phyloP scores from a whole-genome alignment of 1,139 yeast species.

The Suhomyces atakaporum region DNA sequence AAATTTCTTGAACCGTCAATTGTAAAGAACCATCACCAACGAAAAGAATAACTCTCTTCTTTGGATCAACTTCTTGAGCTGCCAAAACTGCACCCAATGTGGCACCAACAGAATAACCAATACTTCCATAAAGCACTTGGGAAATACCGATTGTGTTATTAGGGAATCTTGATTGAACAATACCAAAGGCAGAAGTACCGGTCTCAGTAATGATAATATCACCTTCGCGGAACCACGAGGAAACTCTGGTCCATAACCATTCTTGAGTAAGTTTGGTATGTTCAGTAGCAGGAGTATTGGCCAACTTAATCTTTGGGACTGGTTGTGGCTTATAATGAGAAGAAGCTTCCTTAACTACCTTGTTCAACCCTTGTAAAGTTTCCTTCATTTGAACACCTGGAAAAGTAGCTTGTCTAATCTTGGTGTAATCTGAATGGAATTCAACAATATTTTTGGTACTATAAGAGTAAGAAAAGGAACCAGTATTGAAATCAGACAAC shows the following conservation, averaged over 20 bases:
- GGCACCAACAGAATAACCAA: constrained; percentile 36
- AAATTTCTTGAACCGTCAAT: constrained; percentile 83
- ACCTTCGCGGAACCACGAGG: constrained; percentile 37
- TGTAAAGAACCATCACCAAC: constrained; percentile 92
- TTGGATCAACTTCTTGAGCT: constrained; percentile 63
- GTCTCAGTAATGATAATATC: constrained; percentile 42
- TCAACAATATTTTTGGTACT: constrained; percentile 78
- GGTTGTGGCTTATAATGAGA: constrained; percentile 46
- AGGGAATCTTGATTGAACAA: constrained; percentile 40
- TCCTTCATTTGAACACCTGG: constrained; percentile 79
- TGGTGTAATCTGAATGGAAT: constrained; percentile 86
- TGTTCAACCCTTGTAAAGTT: constrained; percentile 52
- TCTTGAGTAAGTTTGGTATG: constrained; percentile 31
- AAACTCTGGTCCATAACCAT: constrained; percentile 38
- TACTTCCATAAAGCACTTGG: constrained; percentile 39
- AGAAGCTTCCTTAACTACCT: constrained; percentile 33
- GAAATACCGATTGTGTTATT: constrained; percentile 39
- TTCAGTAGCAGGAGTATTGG: constrained; percentile 27
- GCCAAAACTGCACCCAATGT: constrained; percentile 37
- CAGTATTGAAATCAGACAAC: constrained; percentile 86
- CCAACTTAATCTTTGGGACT: constrained; percentile 46
- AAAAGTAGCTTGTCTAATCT: constrained; percentile 74
- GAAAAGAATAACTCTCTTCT: constrained; percentile 74
- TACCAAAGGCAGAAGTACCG: constrained; percentile 47
- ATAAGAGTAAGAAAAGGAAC: constrained; percentile 82